Evolutionary conservation across 2,329 filamentous ascomycete genomes (phyloP), one percentile per base, ranked within the genome.

Genomic region (Bipolaris zeicola): DNA sequence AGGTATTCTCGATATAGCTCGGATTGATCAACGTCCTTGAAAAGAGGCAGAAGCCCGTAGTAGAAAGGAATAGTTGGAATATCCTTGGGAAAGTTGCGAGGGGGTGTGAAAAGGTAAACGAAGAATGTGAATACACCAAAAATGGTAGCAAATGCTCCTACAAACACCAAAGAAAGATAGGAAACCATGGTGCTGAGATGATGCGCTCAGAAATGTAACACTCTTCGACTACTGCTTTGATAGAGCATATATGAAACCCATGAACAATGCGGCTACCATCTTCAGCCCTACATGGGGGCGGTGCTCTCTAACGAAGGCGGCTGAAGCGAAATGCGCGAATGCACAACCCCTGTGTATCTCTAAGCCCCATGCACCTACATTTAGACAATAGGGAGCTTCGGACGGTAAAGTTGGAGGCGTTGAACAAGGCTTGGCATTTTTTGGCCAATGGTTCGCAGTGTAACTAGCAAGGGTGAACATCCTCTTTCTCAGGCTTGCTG

Each of bases 31-130:
- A 78, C 74, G 46, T 80, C 76, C 41, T 67, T 69, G 65, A 80
- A 72, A 3, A 81, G 72, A 0, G 78, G 74, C 0, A 80, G 58
- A 6, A 81, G 73, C 1, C 77, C 72, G 8, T 79, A 77, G 65
- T 78, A 81, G 57, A 81, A 79, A 0, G 79, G 79, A 5, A 81
- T 74, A 0, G 77, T 72, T 0, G 79, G 79, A 13, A 80, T 78
- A 46, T 77, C 77, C 41, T 71, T 66, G 16, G 65, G 63, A 52
- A 73, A 69, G 42, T 67, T 56, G 34, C 59, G 50, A n/a, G 66
- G 66, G 13, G 68, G 67, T 20, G 63, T 68, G 36, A 70, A 69
- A 13, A 70, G 66, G 52, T 61, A 63, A 16, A 66, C 43, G 42
- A 65, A 66, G 58, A 70, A 70, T 18, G 62, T 65, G 24, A 65